A percentile compares a stretch with the other conserved stretches of the same genome.
Conservation (phyloP, 2,329 filamentous ascomycete genomes). For the Dactylella cylindrospora region DNA sequence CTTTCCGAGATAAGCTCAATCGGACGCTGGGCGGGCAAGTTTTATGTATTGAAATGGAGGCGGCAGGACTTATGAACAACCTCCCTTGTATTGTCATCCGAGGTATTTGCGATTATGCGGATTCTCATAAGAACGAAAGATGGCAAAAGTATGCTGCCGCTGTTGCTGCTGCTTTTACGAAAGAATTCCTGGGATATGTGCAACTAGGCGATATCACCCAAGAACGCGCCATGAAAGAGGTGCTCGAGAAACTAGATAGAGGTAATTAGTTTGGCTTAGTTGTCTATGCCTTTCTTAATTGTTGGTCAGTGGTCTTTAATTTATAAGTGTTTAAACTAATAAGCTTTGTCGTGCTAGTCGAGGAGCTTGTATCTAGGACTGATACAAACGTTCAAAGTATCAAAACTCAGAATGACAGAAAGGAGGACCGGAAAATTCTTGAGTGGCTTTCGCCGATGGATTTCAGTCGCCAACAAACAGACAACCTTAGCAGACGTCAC, state of each 20-base stretch:
- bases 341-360: not conserved
- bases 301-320: not conserved
- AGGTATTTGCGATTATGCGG: constrained; percentile 46
- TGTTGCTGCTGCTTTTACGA: constrained; percentile 44
- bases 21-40: not conserved
- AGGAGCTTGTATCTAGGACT: not conserved
- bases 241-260: not conserved
- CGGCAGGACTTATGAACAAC: constrained; percentile 15
- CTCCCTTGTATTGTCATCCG: constrained; percentile 46
- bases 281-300: not conserved
- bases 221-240: constrained; percentile 2
- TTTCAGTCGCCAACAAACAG: too few species aligned
- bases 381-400: not conserved
- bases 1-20: constrained; percentile 43
- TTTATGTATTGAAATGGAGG: constrained; percentile 39
- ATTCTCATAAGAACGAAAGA: constrained; percentile 44
- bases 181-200: constrained; percentile 22
- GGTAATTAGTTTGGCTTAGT: too few species aligned
- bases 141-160: constrained; percentile 45
- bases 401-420: not conserved
- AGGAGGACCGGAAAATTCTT: not conserved
- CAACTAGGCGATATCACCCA: not conserved
- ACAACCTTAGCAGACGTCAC: too few species aligned
- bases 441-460: constrained; percentile 14
- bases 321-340: not conserved